Evolutionary conservation across 345 rosid species (phyloP), one percentile per base, ranked within the genome.

Genomic region (Dovyalis caffra): DNA sequence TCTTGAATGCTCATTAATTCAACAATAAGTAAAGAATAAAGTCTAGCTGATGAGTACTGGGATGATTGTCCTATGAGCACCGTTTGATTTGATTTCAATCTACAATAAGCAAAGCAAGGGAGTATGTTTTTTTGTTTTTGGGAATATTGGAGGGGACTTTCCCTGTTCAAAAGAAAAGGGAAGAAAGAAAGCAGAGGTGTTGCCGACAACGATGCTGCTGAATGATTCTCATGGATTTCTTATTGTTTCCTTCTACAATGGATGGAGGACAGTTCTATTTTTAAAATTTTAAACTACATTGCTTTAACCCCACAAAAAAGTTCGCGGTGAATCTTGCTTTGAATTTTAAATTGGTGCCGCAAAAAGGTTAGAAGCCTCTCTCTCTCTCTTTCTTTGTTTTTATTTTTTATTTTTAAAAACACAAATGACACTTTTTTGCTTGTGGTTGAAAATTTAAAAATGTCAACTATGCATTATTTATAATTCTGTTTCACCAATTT

Each of bases 21-120:
- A 47, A 60, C 73, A 11, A 33, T 8, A 21, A 35, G 68, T 49
- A 60, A 67, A 15, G 79, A 77, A 77, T 62, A 51, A 49, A 32
- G 34, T 15, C 40, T 38, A 5, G 32, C 20, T 0, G 66, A 63
- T 57, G 25, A 23, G n/a, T n/a, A n/a, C 21, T 20, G 38, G 61
- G 4, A 15, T 49, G 29, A 61, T 20, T 74, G 35, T 34, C 21
- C 74, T 63, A 38, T 28, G 8, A 40, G 49, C 32, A 33, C 69
- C 75, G 64, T 43, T 20, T 26, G 78, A 61, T 56, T 38, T 23
- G 40, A 23, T 21, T 31, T 18, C 37, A 16, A 2, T 15, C 2
- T 21, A 1, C 62, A 23, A n/a, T 23, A 20, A 56, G 12, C 49
- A 43, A 37, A n/a, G n/a, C n/a, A n/a, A n/a, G n/a, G n/a, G n/a